Base-by-base conservation (phyloP, 495 filamentous ascomycete genomes). In the Sporormia fimetaria region DNA sequence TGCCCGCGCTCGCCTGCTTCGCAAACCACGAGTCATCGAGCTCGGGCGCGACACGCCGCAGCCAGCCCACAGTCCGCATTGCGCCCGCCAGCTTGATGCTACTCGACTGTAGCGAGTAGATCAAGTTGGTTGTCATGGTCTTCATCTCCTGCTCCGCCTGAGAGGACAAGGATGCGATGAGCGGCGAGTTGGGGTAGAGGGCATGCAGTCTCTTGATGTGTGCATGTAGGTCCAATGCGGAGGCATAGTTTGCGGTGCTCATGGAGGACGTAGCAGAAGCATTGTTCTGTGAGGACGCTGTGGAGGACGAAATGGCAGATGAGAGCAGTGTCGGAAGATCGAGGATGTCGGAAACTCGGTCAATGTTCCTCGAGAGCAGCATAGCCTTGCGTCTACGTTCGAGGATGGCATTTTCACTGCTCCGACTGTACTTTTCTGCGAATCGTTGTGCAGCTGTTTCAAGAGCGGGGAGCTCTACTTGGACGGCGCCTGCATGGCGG, bases 91-190 rank as follows among this genome's bases (percentile, higher is more conserved):
- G 70, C 57, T 95, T 94, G 33, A 96, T 69, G 29, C 76, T 74
- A 21, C 82, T 83, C 0, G 70, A 62, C 35, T 85, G 78, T 24
- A 99, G 71, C 10, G 75, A 75, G 17, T 74, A 57, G 47, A 99
- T 83, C 6, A 99, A 73, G 53, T 85, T 83, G 17, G 78, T 73
- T 3, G 83, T 83, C 79, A 99, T 87, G 44, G 78, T 73, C 50
- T 80, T 81, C 77, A 95, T 94, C 12, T 82, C 85, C 26, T 76
- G 76, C 46, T 94, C 87, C 14, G 88, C 84, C 55, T 94, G 82
- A 7, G 64, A 50, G 9, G 76, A 71, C 21, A 96, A 80, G 31
- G 78, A 77, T 20, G 67, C 63, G 10, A 96, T 71, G 20, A 94
- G 67, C 2, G 69, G 67, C 0, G 86, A 93, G 34, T 80, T 67